Base-by-base conservation (phyloP, 2,329 filamentous ascomycete species). In the Neonectria ditissima region DNA sequence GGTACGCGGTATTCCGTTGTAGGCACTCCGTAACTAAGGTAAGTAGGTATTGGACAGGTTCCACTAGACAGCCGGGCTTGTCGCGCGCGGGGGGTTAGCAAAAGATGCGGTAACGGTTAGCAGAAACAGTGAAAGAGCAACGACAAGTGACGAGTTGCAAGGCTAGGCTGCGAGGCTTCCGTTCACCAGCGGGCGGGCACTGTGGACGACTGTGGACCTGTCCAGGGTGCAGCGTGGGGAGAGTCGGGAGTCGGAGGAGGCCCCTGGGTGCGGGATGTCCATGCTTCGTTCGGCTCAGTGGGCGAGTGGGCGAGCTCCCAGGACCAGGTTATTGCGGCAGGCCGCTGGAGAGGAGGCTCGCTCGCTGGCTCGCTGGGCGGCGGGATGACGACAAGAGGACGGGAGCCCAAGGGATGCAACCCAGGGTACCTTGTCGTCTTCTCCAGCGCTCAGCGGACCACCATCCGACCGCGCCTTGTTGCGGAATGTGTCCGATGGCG, bases 301-400 rank as follows among this genome's bases (percentile, higher is more conserved):
- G 11, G 41, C 41, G 34, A 18, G 41, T 44, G 41, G 11, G 41
- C 41, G 34, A 8, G 34, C 34, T 37, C 16, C n/a, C n/a, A 41
- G 41, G 54, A 47, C 32, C 28, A 30, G 30, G 20, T 11, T 52
- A 28, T 14, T 45, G 48, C 26, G 34, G 41, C 32, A 32, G 32
- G 43, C 43, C 24, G 43, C 50, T 26, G 55, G 55, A 52, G 39
- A 55, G 43, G 32, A 48, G 54, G 58, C 54, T n/a, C 26, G 45
- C 34, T 28, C 47, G 59, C 28, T 32, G 45, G 45, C 43, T 45
- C 32, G 39, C 16, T 24, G 37, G n/a, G n/a, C n/a, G 37, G 47
- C 53, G 59, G 59, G 59, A 52, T 62, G 59, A 62, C 58, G 58
- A 61, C 58, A 61, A 43, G n/a, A n/a, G n/a, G n/a, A n/a, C n/a